Conservation (phyloP, 2,329 filamentous ascomycete species). For the Fusarium sp. region DNA sequence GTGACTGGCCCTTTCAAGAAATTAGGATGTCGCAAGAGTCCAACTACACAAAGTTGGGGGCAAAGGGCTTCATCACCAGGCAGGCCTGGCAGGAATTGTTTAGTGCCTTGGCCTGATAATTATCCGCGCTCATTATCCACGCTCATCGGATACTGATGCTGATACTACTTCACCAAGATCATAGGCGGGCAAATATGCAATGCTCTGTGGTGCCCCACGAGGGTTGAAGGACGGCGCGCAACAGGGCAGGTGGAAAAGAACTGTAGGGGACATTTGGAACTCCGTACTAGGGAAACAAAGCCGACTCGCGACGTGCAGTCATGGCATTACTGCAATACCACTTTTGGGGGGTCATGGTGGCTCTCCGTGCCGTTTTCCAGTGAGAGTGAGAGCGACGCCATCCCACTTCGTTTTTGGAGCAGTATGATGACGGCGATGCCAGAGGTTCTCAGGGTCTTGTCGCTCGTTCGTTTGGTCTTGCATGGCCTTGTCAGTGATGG, state of each 20-base stretch:
- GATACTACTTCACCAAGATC: conserved; percentile 26
- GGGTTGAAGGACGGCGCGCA: conserved; percentile 11
- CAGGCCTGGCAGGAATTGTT: not conserved
- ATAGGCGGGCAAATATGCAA: conserved; percentile 22
- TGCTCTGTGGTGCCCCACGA: conserved; percentile 21
- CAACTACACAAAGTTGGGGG: conserved; percentile 7
- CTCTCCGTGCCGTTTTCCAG: conserved; percentile 12
- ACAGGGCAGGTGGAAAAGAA: conserved; percentile 28
- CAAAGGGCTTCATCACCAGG: conserved; percentile 11
- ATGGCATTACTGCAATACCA: conserved; percentile 43
- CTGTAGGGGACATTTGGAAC: not conserved
- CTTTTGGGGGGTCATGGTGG: conserved; percentile 25
- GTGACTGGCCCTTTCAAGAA: not conserved
- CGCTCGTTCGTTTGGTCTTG: conserved; percentile 27
- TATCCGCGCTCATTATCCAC: conserved; percentile 25
- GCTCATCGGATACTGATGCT: conserved; percentile 23
- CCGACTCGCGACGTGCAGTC: conserved; percentile 28
- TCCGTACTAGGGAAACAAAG: conserved; percentile 7
- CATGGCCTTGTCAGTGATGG: conserved; percentile 1
- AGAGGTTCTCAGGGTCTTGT: conserved; percentile 34
- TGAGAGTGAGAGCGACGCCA: conserved; percentile 27
- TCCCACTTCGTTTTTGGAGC: conserved; percentile 38
- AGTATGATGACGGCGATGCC: conserved; percentile 39
- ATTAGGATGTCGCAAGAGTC: conserved; percentile 10
- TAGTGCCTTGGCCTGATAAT: conserved; percentile 18